phyloP scores from a whole-genome alignment of 192 early-diverging fungal species.

The Linnemannia hyalina region DNA sequence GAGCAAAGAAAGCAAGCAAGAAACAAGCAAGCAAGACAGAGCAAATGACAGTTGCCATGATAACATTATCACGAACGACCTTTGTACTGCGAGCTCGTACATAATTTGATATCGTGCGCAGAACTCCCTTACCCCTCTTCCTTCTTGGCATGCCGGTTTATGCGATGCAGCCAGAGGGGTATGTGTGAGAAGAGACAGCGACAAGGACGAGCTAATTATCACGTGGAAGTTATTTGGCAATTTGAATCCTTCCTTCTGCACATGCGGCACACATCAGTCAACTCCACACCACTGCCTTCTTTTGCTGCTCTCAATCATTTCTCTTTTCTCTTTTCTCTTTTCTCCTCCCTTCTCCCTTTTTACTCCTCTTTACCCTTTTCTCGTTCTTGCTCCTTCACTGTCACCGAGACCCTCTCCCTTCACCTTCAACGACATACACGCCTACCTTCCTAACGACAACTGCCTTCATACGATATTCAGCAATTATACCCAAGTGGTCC shows the following conservation, averaged over 20 bases:
- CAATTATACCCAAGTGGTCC: not conserved
- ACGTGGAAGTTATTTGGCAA: not conserved
- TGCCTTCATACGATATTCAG: not conserved
- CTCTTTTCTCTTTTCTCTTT: constrained; percentile 6
- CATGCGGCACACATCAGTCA: not conserved
- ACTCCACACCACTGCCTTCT: not conserved
- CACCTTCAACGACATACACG: not conserved
- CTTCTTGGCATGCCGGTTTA: not conserved
- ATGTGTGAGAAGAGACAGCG: not conserved
- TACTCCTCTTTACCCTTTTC: constrained; percentile 5
- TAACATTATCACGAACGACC: not conserved
- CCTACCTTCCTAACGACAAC: not conserved
- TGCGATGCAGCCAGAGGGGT: not conserved
- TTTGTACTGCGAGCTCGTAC: not conserved
- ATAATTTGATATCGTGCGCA: not conserved
- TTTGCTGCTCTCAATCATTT: not conserved
- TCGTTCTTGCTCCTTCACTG: not conserved
- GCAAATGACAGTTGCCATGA: not conserved
- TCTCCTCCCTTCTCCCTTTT: not conserved
- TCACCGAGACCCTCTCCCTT: not conserved
- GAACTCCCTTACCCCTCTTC: not conserved
- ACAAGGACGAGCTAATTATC: not conserved
- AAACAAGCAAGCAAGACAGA: not conserved
- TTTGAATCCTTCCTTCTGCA: not conserved
- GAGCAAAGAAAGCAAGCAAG: not conserved